Conservation (phyloP, 257 asterid genomes). For the Solanum pennellii region DNA sequence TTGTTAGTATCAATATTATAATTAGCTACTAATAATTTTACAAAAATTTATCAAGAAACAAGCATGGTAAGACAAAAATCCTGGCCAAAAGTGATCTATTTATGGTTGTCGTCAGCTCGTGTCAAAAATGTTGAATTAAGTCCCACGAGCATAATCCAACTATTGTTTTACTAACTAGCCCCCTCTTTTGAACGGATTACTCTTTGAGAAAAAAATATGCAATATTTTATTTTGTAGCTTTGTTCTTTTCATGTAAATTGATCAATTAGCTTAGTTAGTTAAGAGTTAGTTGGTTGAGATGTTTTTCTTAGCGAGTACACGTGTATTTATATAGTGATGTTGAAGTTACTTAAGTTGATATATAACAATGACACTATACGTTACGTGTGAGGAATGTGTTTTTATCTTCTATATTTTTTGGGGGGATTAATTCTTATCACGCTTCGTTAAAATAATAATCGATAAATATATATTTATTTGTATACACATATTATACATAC, state of each 20-base stretch:
- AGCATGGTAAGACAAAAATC: background rate
- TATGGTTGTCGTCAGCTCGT: too few species aligned
- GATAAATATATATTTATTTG: too few species aligned
- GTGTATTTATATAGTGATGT: background rate
- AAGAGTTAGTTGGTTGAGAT: background rate
- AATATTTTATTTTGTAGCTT: background rate
- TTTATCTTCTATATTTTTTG: too few species aligned
- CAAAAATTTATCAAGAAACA: background rate
- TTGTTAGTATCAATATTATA: background rate
- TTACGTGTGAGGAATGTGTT: background rate
- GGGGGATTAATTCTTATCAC: too few species aligned
- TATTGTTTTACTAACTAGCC: too few species aligned
- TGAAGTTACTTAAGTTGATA: background rate
- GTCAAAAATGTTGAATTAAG: too few species aligned
- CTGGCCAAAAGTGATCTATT: too few species aligned
- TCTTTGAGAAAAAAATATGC: background rate
- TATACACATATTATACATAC: too few species aligned
- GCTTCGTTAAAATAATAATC: too few species aligned
- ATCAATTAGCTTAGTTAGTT: background rate
- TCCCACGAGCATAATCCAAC: rapidly evolving
- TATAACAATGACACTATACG: background rate
- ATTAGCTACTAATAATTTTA: background rate
- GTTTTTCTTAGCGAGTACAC: background rate
- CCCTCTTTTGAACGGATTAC: too few species aligned
- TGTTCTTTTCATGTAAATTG: background rate